Base-by-base conservation (phyloP, 257 asterid species). In the Gentiana macrophylla region DNA sequence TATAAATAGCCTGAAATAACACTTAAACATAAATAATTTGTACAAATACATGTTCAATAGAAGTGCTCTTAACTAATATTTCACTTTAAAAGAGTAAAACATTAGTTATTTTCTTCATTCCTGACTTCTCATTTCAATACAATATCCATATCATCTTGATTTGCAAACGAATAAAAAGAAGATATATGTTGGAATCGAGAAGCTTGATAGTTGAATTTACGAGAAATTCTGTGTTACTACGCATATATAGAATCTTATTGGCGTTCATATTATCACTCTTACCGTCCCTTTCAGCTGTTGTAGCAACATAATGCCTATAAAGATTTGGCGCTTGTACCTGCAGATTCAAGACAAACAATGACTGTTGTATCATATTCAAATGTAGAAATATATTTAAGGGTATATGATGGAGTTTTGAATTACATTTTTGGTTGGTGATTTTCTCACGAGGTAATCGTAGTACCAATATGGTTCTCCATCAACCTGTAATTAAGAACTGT, bases 241-340 rank as follows among this genome's bases (percentile, higher is more conserved):
- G 24, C 24, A 24, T 24, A 5, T 10, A 38, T 38, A 41, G 46
- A 41, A 41, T 41, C 46, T 41, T 10, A 41, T 41, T 0, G 46
- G 46, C 9, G 46, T 41, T 41, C 46, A 41, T 41, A 56, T 44
- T 45, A 35, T 46, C 37, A 47, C 33, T 50, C 80, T 41, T 84
- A 92, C 98, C 98, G 56, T 92, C 97, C 55, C 97, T 89, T 76
- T 79, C 88, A 57, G 86, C 88, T 51, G 98, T 84, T 56, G 94
- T 80, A 72, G 96, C 79, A 46, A 85, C 89, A 68, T 77, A 87
- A 67, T 84, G 96, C 24, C 98, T 81, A 66, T 74, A 91, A 47
- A 76, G 81, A 80, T 81, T 91, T 49, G 95, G 37, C 55, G 77
- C 92, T 62, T 64, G 83, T 65, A 80, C 79, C 96, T 86, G 94